Base-by-base conservation (phyloP, 1,284 basidiomycete species). In the Rhodotorula sp. region DNA sequence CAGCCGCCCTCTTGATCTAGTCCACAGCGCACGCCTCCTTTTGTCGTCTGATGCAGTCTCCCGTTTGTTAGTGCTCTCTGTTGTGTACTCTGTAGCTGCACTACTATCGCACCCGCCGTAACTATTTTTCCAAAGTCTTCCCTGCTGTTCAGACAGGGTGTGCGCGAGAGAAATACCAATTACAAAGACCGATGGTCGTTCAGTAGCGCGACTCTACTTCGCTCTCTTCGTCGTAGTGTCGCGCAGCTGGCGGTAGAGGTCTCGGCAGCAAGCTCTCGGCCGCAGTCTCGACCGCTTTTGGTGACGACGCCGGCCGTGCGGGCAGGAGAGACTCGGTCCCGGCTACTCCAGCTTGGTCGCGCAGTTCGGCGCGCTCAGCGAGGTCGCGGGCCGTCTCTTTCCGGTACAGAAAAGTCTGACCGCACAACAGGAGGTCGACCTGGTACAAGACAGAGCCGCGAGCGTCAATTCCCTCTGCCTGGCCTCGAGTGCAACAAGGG, bases 371-470 rank as follows among this genome's bases (percentile, higher is more conserved):
- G 26, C 64, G 64, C 45, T 62, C 61, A 51, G 62, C 74, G 33
- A 77, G 68, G 48, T 81, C 79, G 15, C 22, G 26, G 33, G 72
- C 70, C 15, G 80, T 81, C 56, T 81, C 72, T 4, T 75, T 60
- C 12, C 75, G 72, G 63, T 79, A 82, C 53, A 79, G 24, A 33
- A 71, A 73, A 6, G 78, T 76, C 68, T 82, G 81, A 15, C 65
- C 67, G 29, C 76, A 66, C 33, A 82, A 79, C 8, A 78, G 56
- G 29, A 78, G 37, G 73, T 82, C 81, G 51, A 82, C 72, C 65
- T 70, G 17, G 4, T 26, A 17, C 4, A 12, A 4, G 15, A 42
- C 0, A 22, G 53, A 29, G 26, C 17, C 7, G 1, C 18, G 53
- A 42, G 18, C 15, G 12, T 33, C 48, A 49, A 8, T 20, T 49